Conservation (phyloP, 257 asterid species). For the Scutellaria galericulata region DNA sequence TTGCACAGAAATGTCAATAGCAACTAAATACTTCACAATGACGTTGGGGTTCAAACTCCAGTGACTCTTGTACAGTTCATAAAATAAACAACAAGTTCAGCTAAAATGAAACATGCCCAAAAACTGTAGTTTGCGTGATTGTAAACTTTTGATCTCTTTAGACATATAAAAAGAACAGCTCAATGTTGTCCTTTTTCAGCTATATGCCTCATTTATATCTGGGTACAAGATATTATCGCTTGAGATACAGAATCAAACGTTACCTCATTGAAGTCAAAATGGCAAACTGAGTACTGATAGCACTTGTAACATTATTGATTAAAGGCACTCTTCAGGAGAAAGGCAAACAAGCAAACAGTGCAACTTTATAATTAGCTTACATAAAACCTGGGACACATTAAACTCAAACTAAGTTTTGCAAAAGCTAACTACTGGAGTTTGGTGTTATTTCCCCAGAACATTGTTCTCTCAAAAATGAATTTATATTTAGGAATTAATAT, state of each 20-base stretch:
- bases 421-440: neutral
- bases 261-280: neutral
- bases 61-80: conserved; percentile 19
- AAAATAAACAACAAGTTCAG: neutral
- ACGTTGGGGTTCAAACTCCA: neutral
- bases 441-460: conserved; percentile 8
- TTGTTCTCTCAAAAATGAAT: neutral
- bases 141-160: conserved; percentile 5
- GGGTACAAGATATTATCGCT: neutral
- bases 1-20: conserved; percentile 18
- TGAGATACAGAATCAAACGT: neutral
- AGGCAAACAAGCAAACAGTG: neutral
- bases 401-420: neutral
- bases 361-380: neutral
- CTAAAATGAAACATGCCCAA: conserved; percentile 3
- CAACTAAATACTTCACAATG: conserved; percentile 2
- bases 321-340: neutral
- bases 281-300: neutral
- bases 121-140: neutral
- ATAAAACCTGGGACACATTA: neutral
- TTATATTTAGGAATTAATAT: neutral
- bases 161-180: neutral
- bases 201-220: neutral
- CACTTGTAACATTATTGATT: neutral
- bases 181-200: neutral